Evolutionary conservation across 495 filamentous ascomycete species (phyloP), one percentile per base, ranked within the genome.

Genomic region (Neurospora discreta): DNA sequence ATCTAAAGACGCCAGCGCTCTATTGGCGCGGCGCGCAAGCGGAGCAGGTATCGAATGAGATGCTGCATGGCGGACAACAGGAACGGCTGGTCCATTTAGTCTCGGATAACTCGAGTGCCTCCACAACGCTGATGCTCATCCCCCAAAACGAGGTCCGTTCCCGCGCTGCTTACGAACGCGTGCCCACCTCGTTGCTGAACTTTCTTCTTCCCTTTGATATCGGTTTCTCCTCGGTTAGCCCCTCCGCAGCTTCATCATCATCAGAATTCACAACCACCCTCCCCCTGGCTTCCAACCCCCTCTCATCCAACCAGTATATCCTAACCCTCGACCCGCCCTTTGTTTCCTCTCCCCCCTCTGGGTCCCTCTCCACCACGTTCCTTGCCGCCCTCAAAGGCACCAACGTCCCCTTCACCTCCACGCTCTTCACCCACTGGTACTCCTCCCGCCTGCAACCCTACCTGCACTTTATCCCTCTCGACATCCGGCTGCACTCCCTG

Each of bases 391-490:
- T 43, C 18, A 43, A 43, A 43, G n/a, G 42, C n/a, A 80, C 80
- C 72, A 87, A 84, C 60, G 80, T 93, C 2, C 90, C 90, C 0
- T 87, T 95, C 74, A 84, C 88, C 41, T 84, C 88, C 0, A 83
- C 84, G 0, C 81, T 94, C 4, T 93, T 94, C 78, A 83, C 87
- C 5, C 87, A 92, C 73, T 95, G 92, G 92, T 93, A 88, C 77
- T 89, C 90, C 69, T 86, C 88, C 30, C 86, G 92, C 0, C 76
- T 95, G 18, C 83, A 84, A 70, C 86, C 92, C 7, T 95, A 92
- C 92, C 80, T 87, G 26, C 92, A 95, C 78, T 95, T 92, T 69
- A 89, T 94, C 0, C 92, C 92, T 0, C 71, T 93, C 4, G 92
- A 94, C 76, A 72, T 91, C 6, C 85, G 92, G 6, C 86, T 87